These are phyloP conservation scores for Arthrobotrys iridis DNA, from an alignment of 2,329 filamentous ascomycete species.

Conservation along the genomic window DNA sequence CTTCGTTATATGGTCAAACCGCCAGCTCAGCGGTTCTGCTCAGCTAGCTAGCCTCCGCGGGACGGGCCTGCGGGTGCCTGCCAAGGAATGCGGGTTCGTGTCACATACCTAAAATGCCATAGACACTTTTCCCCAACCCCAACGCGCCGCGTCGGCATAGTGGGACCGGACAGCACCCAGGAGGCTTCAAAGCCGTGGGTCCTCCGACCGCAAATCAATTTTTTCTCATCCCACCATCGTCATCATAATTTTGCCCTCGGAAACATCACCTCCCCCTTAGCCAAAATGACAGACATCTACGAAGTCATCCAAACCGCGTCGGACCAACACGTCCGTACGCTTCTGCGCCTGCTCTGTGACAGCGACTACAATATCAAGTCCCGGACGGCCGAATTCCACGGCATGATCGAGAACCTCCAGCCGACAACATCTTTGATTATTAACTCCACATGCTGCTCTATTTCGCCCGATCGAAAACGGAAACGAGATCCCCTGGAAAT, in stretches of 20 bases:
- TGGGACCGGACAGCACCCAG: neutral
- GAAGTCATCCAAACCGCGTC: constrained; percentile 48
- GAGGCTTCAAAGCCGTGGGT: neutral
- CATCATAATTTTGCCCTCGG: neutral
- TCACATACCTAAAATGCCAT: constrained; percentile 22
- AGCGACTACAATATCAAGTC: constrained; percentile 27
- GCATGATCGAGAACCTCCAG: constrained; percentile 21
- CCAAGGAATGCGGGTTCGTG: constrained; percentile 13
- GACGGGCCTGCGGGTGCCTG: constrained; percentile 6
- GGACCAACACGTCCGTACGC: constrained; percentile 46
- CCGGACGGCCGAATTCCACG: constrained; percentile 24
- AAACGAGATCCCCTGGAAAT: constrained; percentile 27
- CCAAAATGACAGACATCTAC: constrained; percentile 41
- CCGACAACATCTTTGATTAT: neutral
- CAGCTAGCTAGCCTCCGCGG: too few species aligned
- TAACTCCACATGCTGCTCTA: neutral
- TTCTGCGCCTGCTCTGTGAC: constrained; percentile 51
- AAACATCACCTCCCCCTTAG: too few species aligned
- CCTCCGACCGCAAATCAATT: neutral
- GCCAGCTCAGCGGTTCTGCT: too few species aligned
- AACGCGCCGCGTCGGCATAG: constrained; percentile 15
- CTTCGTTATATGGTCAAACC: too few species aligned
- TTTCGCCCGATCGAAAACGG: constrained; percentile 24
- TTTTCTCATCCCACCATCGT: neutral
- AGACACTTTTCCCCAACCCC: constrained; percentile 13